Evolutionary conservation across 108 stramenopile species (phyloP).

Genomic region (Conticribra weissflogii): DNA sequence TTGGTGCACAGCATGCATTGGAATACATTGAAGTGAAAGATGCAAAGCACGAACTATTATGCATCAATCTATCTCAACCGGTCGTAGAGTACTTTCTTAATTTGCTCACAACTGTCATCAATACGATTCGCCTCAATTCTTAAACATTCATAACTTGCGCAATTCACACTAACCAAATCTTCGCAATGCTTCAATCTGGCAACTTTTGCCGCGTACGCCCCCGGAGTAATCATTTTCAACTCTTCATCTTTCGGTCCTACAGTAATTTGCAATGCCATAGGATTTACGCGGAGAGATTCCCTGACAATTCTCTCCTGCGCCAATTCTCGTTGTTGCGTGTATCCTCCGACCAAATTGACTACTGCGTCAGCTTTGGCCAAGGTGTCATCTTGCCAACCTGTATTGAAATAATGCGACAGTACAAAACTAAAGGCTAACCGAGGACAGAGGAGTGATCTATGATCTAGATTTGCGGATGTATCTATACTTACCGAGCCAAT

Average conservation of each 20-base stretch:
- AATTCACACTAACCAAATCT: conserved; percentile 75
- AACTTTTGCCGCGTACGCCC: conserved; percentile 52
- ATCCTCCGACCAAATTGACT: conserved; percentile 82
- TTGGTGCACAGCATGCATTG: too few relatives aligned
- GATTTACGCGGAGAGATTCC: conserved; percentile 69
- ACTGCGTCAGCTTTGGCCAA: conserved; percentile 67
- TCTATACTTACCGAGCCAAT: conserved; percentile 42
- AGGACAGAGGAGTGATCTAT: too few relatives aligned
- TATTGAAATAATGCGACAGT: too few relatives aligned
- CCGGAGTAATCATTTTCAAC: conserved; percentile 52
- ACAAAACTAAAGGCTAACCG: too few relatives aligned
- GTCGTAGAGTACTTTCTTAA: conserved; percentile 52
- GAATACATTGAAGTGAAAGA: neutral
- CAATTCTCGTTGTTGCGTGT: conserved; percentile 80
- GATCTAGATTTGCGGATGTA: too few relatives aligned
- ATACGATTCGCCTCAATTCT: conserved; percentile 66
- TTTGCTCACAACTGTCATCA: conserved; percentile 59
- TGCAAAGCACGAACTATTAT: neutral
- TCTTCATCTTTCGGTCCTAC: conserved; percentile 71
- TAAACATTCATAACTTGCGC: conserved; percentile 56
- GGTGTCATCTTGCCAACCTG: conserved; percentile 87
- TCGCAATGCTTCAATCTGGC: conserved; percentile 72
- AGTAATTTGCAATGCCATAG: conserved; percentile 63
- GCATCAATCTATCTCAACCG: conserved; percentile 17
- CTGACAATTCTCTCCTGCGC: conserved; percentile 74